phyloP scores from a whole-genome alignment of 2,329 filamentous ascomycete genomes.

The Periglandula ipomoeae region DNA sequence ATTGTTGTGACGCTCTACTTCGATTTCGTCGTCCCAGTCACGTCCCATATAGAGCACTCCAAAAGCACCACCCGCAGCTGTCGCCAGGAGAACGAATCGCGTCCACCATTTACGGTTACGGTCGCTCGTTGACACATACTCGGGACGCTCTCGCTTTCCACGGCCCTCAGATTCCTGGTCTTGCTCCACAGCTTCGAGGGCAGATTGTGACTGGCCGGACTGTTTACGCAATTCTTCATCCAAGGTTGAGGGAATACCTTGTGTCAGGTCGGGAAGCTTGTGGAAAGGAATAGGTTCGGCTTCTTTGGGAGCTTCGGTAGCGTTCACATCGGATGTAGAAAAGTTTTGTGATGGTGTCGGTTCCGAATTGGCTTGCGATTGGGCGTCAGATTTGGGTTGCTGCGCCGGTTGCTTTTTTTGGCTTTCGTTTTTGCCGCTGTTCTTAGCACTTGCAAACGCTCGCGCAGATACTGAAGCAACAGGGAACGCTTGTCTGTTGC shows the following conservation, averaged over 20 bases:
- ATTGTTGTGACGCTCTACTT: slow-evolving; percentile 59
- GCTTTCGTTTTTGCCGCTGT: slow-evolving; percentile 1
- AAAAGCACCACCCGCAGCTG: slow-evolving; percentile 46
- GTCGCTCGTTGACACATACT: slow-evolving; percentile 87
- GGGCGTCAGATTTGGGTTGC: not conserved
- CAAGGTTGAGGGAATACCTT: slow-evolving; percentile 87
- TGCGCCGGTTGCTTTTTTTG: slow-evolving; percentile 9
- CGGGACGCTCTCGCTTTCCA: slow-evolving; percentile 46
- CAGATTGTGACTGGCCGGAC: slow-evolving; percentile 24
- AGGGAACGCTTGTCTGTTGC: slow-evolving; percentile 15
- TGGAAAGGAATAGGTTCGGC: slow-evolving; percentile 43
- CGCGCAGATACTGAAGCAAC: slow-evolving; percentile 20
- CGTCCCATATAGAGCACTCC: slow-evolving; percentile 71
- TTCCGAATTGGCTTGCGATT: slow-evolving; percentile 9
- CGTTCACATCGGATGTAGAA: not conserved
- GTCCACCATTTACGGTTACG: slow-evolving; percentile 67
- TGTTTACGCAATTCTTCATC: slow-evolving; percentile 58
- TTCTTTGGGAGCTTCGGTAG: slow-evolving; percentile 22
- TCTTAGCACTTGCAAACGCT: slow-evolving; percentile 17
- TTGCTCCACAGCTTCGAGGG: slow-evolving; percentile 28
- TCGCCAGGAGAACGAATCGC: slow-evolving; percentile 60
- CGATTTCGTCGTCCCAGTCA: slow-evolving; percentile 78
- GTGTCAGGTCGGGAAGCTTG: slow-evolving; percentile 82
- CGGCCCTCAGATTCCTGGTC: slow-evolving; percentile 21
- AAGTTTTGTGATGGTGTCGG: not conserved